phyloP scores from a whole-genome alignment of 2,329 filamentous ascomycete genomes.

The Beauveria pseudobassiana region DNA sequence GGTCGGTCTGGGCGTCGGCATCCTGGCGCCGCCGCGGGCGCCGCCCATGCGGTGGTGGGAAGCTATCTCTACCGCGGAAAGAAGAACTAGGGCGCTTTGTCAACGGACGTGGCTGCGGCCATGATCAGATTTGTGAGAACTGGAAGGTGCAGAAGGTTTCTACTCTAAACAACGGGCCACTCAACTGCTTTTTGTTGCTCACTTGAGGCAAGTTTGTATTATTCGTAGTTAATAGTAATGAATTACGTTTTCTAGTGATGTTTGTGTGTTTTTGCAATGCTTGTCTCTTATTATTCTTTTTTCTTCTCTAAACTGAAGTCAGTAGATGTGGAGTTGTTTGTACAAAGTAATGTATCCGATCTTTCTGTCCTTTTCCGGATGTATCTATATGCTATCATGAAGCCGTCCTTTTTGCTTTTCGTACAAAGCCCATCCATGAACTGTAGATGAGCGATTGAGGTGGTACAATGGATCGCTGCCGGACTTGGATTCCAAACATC shows the following conservation, averaged over 20 bases:
- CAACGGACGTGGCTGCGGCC: background rate
- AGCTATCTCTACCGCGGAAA: slow-evolving; percentile 36
- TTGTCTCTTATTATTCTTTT: background rate
- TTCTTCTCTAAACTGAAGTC: background rate
- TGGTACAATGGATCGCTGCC: slow-evolving; percentile 1
- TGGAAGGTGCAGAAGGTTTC: background rate
- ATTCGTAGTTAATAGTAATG: slow-evolving; percentile 5
- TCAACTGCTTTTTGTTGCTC: background rate
- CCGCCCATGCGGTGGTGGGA: slow-evolving; percentile 42
- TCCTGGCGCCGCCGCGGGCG: slow-evolving; percentile 42
- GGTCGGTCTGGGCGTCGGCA: slow-evolving; percentile 42
- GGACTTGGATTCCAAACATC: background rate
- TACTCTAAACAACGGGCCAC: background rate
- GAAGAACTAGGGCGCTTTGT: slow-evolving; percentile 19
- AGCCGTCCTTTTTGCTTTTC: slow-evolving; percentile 4
- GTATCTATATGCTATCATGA: slow-evolving; percentile 8
- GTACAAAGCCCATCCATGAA: background rate
- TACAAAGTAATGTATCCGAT: slow-evolving; percentile 9
- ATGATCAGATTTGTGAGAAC: background rate
- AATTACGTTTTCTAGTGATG: background rate
- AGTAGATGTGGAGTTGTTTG: slow-evolving; percentile 10
- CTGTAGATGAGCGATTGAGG: background rate
- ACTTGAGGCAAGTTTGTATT: slow-evolving; percentile 1
- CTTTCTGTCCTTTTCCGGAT: background rate
- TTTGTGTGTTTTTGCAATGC: background rate